Base-by-base conservation (phyloP, 805 yeast genomes). In the Sugiyamaella boreocaroliniensis region DNA sequence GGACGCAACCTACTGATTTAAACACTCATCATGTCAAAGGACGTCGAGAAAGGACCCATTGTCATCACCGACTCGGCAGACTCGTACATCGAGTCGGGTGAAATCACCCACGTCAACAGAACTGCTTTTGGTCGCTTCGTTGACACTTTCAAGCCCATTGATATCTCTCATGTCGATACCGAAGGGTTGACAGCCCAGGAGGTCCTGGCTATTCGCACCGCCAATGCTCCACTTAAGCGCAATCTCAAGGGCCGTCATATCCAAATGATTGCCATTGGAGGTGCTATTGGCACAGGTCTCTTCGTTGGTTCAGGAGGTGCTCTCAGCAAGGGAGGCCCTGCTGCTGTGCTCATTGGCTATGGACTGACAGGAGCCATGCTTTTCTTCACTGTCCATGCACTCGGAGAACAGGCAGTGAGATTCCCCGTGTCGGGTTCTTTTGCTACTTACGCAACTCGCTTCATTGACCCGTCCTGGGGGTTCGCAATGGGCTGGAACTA, bases 401-500 rank as follows among this genome's bases (percentile, higher is more conserved):
- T 85, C 54, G 89, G 89, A 53, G 88, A 83, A 68, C 73, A 84
- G 56, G 85, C 85, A 64, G 89, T 74, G 59, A 74, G 77, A 61
- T 85, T 72, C 74, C 86, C 78, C 58, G 83, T 73, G 64, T 59
- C 77, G 16, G 84, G 86, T 65, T 75, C 82, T 16, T 80, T 81
- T 63, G 76, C 80, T 48, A 74, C 79, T 53, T 82, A 76, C 66
- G 77, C 82, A 54, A 73, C 80, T 47, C 71, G 87, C 58, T 76
- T 83, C 59, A 71, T 83, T 43, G 87, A 83, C 55, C 82, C 82
- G 11, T 78, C 85, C 16, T 72, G 82, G 63, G 87, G 87, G 0
- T 84, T 83, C 61, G 80, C 88, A 44, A 78, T 82, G 64, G 86
- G 85, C 40, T 80, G 85, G 86, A 81, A 81, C 64, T 84, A 83